Conservation (phyloP, 305 asterid genomes). For the Fraxinus ornus region DNA sequence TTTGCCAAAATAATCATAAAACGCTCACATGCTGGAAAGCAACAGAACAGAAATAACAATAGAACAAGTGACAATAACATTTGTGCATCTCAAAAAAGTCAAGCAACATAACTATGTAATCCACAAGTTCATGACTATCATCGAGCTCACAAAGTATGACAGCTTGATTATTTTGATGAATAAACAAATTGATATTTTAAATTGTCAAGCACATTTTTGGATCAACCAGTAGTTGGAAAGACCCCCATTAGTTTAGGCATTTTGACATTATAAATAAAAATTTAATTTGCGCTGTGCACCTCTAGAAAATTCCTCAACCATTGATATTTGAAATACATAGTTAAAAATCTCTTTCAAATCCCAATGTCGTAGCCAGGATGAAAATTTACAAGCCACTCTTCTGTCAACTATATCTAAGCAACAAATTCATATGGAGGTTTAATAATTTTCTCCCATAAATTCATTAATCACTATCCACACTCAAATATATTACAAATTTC, state of each 20-base stretch:
- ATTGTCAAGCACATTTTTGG: neutral
- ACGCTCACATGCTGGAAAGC: neutral
- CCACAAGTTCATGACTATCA: neutral
- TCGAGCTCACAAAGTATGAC: neutral
- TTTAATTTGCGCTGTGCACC: constrained; percentile 11
- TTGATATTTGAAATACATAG: constrained; percentile 14
- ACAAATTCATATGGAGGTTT: constrained; percentile 19
- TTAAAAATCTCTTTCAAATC: neutral
- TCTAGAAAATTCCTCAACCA: constrained; percentile 15
- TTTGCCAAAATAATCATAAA: neutral
- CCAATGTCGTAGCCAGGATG: constrained; percentile 27
- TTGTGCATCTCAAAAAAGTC: neutral
- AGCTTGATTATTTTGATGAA: constrained; percentile 3
- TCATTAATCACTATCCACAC: constrained; percentile 23
- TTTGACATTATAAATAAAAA: constrained; percentile 10
- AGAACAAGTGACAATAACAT: neutral
- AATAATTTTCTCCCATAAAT: constrained; percentile 29
- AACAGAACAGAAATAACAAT: neutral
- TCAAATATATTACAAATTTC: constrained; percentile 24
- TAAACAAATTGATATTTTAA: neutral
- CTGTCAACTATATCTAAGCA: constrained; percentile 18
- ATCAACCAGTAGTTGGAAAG: constrained; percentile 8
- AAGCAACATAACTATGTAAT: neutral
- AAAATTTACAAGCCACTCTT: constrained; percentile 12
- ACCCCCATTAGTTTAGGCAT: constrained; percentile 1